Conservation (phyloP, 2,329 filamentous ascomycete genomes). For the Colletotrichum godetiae region DNA sequence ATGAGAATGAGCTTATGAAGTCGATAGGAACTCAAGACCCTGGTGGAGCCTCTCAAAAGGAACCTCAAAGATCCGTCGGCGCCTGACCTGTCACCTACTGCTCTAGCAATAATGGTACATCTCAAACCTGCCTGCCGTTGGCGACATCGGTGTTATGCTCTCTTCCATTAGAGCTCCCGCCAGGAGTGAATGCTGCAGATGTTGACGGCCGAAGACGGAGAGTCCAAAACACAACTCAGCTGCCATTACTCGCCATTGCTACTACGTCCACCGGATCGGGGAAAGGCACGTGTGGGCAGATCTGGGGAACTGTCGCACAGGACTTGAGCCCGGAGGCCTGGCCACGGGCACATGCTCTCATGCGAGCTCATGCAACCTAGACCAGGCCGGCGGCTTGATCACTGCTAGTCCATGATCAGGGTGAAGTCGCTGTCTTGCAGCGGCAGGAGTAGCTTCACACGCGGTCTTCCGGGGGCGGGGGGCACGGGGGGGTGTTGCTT, state of each 20-base stretch:
- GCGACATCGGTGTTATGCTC: background rate
- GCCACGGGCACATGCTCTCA: background rate
- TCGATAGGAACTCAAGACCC: background rate
- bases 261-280: background rate
- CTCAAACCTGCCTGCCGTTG: background rate
- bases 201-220: background rate
- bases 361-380: background rate
- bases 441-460: background rate
- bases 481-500: no score
- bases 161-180: background rate
- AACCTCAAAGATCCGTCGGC: background rate
- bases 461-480: no score
- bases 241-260: background rate
- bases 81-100: background rate
- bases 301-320: background rate
- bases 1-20: background rate
- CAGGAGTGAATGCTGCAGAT: background rate
- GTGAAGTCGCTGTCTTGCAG: no score
- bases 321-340: background rate
- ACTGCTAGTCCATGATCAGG: background rate
- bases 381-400: background rate
- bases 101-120: background rate
- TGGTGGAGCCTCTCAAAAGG: background rate
- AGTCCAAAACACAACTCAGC: no score
- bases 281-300: background rate